phyloP scores from a whole-genome alignment of 2,329 filamentous ascomycete species.

The Pseudocercospora fuligena region DNA sequence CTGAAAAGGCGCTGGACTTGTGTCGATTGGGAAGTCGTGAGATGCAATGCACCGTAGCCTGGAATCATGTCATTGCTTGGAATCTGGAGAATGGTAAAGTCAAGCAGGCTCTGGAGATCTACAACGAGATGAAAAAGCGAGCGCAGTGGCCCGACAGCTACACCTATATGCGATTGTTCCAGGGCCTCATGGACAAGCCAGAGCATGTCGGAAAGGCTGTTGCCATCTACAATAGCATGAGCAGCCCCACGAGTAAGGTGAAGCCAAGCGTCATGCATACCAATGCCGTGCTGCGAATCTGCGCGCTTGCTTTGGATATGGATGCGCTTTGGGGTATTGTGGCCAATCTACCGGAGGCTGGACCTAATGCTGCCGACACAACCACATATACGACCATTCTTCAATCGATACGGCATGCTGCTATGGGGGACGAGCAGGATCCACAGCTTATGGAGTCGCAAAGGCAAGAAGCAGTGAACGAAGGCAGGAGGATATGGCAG shows the following conservation, averaged over 20 bases:
- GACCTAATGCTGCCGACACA: slow-evolving; percentile 67
- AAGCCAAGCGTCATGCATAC: slow-evolving; percentile 79
- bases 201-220: slow-evolving; percentile 69
- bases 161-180: slow-evolving; percentile 84
- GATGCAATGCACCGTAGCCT: slow-evolving; percentile 72
- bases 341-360: slow-evolving; percentile 69
- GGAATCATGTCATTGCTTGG: slow-evolving; percentile 84
- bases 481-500: slow-evolving; percentile 78
- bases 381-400: slow-evolving; percentile 83
- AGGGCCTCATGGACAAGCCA: slow-evolving; percentile 69
- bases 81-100: slow-evolving; percentile 66
- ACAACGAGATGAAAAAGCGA: slow-evolving; percentile 99
- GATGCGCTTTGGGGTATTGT: slow-evolving; percentile 80
- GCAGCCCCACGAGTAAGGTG: slow-evolving; percentile 64
- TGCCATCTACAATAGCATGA: slow-evolving; percentile 77
- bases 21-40: slow-evolving; percentile 70
- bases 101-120: slow-evolving; percentile 74
- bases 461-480: slow-evolving; percentile 59
- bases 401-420: slow-evolving; percentile 68
- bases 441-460: slow-evolving; percentile 28
- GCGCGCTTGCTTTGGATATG: slow-evolving; percentile 73
- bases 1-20: slow-evolving; percentile 70
- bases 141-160: slow-evolving; percentile 77
- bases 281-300: slow-evolving; percentile 86
- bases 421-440: slow-evolving; percentile 27